A percentile compares a stretch with the other conserved stretches of the same genome.
These are phyloP conservation scores for Cicer cuneatum DNA, from an alignment of 306 rosid genomes.

Conservation along the genomic window DNA sequence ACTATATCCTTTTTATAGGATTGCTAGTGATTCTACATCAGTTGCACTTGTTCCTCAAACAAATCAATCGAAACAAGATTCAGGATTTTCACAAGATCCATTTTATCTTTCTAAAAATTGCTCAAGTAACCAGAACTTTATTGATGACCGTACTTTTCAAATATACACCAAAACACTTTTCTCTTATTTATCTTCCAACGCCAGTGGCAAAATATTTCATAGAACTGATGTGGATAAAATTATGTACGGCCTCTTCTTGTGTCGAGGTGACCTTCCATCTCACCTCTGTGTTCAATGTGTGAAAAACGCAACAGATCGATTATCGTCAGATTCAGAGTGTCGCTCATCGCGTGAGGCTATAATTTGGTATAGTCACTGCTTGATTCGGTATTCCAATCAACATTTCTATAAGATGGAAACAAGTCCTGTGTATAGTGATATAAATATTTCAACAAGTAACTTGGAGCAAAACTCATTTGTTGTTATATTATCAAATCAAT, in stretches of 20 bases:
- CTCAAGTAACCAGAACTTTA: background rate
- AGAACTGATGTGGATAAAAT: rapidly evolving
- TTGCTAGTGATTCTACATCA: background rate
- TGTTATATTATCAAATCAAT: background rate
- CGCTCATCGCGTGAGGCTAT: background rate
- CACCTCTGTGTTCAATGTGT: background rate
- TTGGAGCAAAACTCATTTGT: background rate
- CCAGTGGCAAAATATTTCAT: background rate
- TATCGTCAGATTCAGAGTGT: background rate
- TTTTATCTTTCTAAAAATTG: background rate
- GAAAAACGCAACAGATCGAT: background rate
- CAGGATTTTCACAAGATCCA: background rate
- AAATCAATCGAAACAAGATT: background rate
- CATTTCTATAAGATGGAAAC: background rate
- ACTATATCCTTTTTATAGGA: slow-evolving; percentile 7
- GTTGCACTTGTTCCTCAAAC: background rate
- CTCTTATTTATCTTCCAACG: slow-evolving; percentile 28
- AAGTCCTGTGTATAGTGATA: background rate
- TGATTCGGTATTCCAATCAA: slow-evolving; percentile 10
- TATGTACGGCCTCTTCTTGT: slow-evolving; percentile 31
- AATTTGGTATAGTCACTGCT: slow-evolving; percentile 24
- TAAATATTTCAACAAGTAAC: background rate
- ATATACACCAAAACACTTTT: background rate
- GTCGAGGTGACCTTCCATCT: background rate
- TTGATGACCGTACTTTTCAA: background rate